Base-by-base conservation (phyloP, 2,329 filamentous ascomycete genomes). In the Atkinsonella hypoxylon region DNA sequence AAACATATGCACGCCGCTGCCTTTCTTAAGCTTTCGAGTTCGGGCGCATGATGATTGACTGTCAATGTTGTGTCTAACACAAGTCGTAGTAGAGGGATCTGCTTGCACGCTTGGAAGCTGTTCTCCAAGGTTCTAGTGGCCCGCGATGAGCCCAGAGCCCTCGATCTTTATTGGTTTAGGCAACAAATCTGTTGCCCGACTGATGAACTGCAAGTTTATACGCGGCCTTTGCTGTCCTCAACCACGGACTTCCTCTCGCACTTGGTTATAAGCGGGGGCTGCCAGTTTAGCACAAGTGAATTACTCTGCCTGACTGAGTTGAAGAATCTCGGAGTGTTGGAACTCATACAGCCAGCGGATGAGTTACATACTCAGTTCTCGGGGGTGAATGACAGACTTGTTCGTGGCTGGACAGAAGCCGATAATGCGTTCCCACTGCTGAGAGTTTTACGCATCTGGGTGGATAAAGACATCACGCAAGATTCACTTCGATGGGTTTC, bases 311-410 rank as follows among this genome's bases (percentile, higher is more conserved):
- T 77, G 32, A 56, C 70, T 0, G 57, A 65, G 4, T 62, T 77
- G 55, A 66, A 62, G 30, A 77, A 76, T 47, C 67, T 77, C 4
- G 73, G 68, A 9, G 65, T 72, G 2, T 64, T 77, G 12, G 72
- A 76, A 57, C 64, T 77, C 20, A 62, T 74, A 13, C 66, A 73
- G 52, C 67, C 68, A 1, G 55, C 58, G 1, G 63, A 66, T 30
- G 56, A 60, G 38, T 43, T 60, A 20, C 50, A 54, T 4, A 52
- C 53, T 26, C 49, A 53, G 26, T 70, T 70, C 32, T 69, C 69
- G 7, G 60, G 62, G 3, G 56, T 76, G 6, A 72, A 56, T 39
- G 74, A 78, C 54, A 64, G 70, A 7, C 62, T 78, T 2, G 50
- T 78, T 18, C 64, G 68, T 34, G 69, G 68, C 20, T 78, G 74